Evolutionary conservation across 176 grass and related monocot genomes (phyloP).

Genomic region (Neostapfia colusana): DNA sequence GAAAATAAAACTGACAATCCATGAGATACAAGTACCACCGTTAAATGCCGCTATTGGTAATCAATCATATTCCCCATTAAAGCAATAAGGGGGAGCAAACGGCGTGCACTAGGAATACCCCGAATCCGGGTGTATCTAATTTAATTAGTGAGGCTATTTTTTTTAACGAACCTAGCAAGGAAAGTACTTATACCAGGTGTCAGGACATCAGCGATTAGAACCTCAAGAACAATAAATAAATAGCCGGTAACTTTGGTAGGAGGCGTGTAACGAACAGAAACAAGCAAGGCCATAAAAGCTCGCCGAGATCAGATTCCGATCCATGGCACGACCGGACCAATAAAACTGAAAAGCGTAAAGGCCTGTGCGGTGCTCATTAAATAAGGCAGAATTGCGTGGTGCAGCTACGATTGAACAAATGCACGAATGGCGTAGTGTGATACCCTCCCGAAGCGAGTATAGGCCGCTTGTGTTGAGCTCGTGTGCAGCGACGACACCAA

Average conservation of each 20-base stretch:
- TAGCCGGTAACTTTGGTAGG: constrained; percentile 13
- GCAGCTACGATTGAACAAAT: constrained; percentile 49
- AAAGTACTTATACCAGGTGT: constrained; percentile 12
- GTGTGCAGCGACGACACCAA: neutral
- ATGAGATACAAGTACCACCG: constrained; percentile 15
- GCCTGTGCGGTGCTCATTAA: constrained; percentile 37
- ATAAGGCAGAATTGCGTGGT: constrained; percentile 39
- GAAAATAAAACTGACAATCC: constrained; percentile 24
- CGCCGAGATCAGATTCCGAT: constrained; percentile 48
- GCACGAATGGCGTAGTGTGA: constrained; percentile 40
- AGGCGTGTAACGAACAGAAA: constrained; percentile 17
- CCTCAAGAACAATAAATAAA: constrained; percentile 31
- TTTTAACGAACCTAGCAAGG: neutral
- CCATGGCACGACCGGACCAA: constrained; percentile 29
- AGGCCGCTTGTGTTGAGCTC: constrained; percentile 30
- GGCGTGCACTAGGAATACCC: neutral
- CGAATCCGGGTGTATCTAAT: neutral
- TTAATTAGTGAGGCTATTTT: constrained; percentile 29
- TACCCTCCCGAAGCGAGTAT: constrained; percentile 27
- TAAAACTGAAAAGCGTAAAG: constrained; percentile 49
- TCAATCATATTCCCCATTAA: neutral
- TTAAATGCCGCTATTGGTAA: neutral
- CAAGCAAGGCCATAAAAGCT: constrained; percentile 34
- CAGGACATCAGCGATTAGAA: constrained; percentile 9
- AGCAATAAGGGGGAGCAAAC: neutral